These are phyloP conservation scores for Aspergillus hancockii DNA, from an alignment of 495 filamentous ascomycete genomes.

Conservation along the genomic window DNA sequence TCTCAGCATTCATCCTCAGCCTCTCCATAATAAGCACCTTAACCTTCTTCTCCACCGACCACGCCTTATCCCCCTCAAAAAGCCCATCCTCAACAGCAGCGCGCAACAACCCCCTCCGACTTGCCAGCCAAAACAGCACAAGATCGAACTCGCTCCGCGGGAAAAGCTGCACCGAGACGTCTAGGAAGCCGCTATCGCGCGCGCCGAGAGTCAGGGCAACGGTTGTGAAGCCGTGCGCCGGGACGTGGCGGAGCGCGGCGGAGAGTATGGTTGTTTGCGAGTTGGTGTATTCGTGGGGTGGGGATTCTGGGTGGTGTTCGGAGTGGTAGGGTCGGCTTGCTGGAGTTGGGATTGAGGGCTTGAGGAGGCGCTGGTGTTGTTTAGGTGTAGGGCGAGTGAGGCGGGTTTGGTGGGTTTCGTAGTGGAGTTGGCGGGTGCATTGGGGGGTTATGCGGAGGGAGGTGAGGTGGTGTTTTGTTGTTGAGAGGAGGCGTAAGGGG, in stretches of 20 bases:
- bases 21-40: conserved; percentile 68
- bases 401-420: conserved; percentile 7
- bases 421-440: conserved; percentile 10
- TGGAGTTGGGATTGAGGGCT: not conserved
- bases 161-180: conserved; percentile 80
- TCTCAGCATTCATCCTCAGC: conserved; percentile 66
- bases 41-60: conserved; percentile 57
- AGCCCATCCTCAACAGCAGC: conserved; percentile 48
- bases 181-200: conserved; percentile 79
- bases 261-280: conserved; percentile 78
- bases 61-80: conserved; percentile 18
- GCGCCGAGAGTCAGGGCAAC: conserved; percentile 73
- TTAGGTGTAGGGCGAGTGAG: not conserved
- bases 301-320: conserved; percentile 57
- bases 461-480: not conserved
- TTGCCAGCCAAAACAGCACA: conserved; percentile 78
- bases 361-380: not conserved
- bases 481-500: not conserved
- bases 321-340: conserved; percentile 67
- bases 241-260: conserved; percentile 76
- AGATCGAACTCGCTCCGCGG: conserved; percentile 78
- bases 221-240: conserved; percentile 75
- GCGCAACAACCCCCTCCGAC: conserved; percentile 59
- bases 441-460: not conserved
- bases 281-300: conserved; percentile 59